Base-by-base conservation (phyloP, 768 basidiomycete species). In the Tylopilus felleus region DNA sequence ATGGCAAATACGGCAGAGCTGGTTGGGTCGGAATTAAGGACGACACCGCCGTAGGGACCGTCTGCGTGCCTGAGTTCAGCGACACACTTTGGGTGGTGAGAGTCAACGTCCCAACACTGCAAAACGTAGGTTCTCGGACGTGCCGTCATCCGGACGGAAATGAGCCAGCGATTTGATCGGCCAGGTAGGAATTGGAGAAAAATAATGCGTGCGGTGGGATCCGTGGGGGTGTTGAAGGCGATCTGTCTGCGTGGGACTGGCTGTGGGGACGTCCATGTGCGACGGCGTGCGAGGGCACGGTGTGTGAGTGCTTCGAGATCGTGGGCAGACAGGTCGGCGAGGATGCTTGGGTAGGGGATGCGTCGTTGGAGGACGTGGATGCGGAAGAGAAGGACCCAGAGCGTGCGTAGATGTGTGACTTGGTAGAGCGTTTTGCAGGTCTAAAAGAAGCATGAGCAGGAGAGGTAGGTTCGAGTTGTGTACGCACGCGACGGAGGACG, bases 81-180 rank as follows among this genome's bases (percentile, higher is more conserved):
- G 31, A 82, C 61, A 56, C 77, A 81, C 8, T 47, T 57, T 0
- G 78, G 75, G 0, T 65, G 55, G 3, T 60, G 49, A 12, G 51
- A 10, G 0, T 63, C 45, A 9, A 84, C 42, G 57, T 86, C 80
- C 85, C 85, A 86, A 59, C 83, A 83, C 36, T 82, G 80, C 25
- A 86, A 51, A 22, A 67, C 67, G 27, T 73, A 76, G 13, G 56
- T 44, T 17, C 68, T 64, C 0, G 64, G 61, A 1, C 51, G 65
- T 0, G 51, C 52, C 1, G 55, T 60, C 59, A 58, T 70, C 0
- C 70, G 71, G 28, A 83, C 64, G 0, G 80, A 80, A 22, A 86
- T 60, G 8, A 86, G 62, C 68, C 76, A 80, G 7, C 74, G 71
- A 31, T 68, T 68, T 4, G 67, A 70, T n/a, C 69, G 58, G 0